Base-by-base conservation (phyloP, 495 filamentous ascomycete species). In the Penicillium coffeae region DNA sequence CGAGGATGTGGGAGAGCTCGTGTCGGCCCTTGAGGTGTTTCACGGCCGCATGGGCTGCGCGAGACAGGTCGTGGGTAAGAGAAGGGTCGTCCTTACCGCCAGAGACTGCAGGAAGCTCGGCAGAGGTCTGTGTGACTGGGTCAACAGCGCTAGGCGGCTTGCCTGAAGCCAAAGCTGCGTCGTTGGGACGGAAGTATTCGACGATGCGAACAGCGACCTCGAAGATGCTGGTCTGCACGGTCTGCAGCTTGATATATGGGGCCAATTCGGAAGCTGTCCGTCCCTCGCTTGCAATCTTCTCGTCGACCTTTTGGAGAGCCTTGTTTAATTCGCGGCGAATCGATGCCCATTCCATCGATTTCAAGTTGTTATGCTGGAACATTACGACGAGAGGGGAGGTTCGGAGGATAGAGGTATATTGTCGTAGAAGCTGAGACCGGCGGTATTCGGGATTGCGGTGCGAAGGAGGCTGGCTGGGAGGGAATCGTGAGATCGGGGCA, bases 361-460 rank as follows among this genome's bases (percentile, higher is more conserved):
- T 87, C 42, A 98, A 74, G 67, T 96, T 97, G 78, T 91, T 95
- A 78, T 97, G 93, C 70, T 97, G 92, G 77, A 98, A 92, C 58
- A 97, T 74, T 49, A 98, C 79, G 60, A 95, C 85, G 19, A 97
- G 70, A 38, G 93, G 90, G 14, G 88, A 84, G 32, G 90, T 90
- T 36, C 88, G 89, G 51, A 98, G 82, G 50, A 96, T 77, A 7
- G 94, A 94, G 48, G 91, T 92, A 73, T 98, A 98, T 66, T 87
- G 81, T 40, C 93, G 84, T 54, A 94, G 85, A 37, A 98, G 84
- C 66, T 97, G 92, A n/a, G 92, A 85, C 73, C 96, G 95, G 52
- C 93, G 88, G 62, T 84, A 80, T 55, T 94, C 86, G 33, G 92
- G 81, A 22, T 83, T 86, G 56, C 89, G 86, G 66, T 93, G 83